These are phyloP conservation scores for Globisporangium alternatum DNA, from an alignment of 352 stramenopile species.

Conservation along the genomic window DNA sequence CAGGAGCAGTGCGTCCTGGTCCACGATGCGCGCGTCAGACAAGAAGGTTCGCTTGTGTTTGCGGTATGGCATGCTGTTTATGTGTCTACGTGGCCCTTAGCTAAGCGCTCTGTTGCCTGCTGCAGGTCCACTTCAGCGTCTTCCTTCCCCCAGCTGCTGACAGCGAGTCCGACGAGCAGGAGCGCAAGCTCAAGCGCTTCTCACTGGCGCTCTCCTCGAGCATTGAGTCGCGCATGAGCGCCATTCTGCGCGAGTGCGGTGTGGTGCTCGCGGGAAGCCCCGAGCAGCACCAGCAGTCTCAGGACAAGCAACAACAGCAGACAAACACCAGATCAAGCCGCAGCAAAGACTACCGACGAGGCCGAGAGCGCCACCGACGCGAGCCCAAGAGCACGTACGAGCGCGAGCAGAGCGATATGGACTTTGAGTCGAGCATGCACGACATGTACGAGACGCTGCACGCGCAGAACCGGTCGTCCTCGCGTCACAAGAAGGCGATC, in stretches of 20 bases:
- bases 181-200: conserved; percentile 41
- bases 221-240: conserved; percentile 48
- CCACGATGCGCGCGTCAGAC: background rate
- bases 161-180: conserved; percentile 1
- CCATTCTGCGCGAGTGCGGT: conserved; percentile 51
- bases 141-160: conserved; percentile 13
- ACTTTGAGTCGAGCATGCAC: conserved; percentile 48
- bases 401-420: conserved; percentile 33
- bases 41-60: conserved; percentile 1
- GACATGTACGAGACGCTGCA: conserved; percentile 32
- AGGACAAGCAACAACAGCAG: conserved; percentile 5
- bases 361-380: conserved; percentile 11
- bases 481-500: conserved; percentile 34
- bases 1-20: conserved; percentile 6
- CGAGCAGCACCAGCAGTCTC: conserved; percentile 3
- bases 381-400: conserved; percentile 6
- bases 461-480: conserved; percentile 17
- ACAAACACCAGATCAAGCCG: background rate
- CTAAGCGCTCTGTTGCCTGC: background rate
- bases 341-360: background rate
- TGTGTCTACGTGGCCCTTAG: background rate
- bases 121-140: conserved; percentile 37
- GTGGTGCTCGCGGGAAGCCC: conserved; percentile 21
- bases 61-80: background rate
- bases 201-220: conserved; percentile 36